phyloP scores from a whole-genome alignment of 768 basidiomycete species.

The Pleurotus salmoneostramineus region DNA sequence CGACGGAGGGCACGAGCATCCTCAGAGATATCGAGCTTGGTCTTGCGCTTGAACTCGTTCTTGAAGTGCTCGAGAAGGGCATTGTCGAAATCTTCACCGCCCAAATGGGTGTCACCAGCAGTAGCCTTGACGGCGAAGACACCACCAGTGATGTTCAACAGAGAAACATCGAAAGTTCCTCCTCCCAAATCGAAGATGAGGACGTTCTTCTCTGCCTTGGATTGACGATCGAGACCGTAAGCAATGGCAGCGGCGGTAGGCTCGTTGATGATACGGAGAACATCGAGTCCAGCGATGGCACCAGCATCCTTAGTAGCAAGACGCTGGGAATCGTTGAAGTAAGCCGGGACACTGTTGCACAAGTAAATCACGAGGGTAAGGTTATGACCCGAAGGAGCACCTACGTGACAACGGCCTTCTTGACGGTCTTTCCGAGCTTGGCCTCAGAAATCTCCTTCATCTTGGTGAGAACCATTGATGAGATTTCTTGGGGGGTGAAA shows the following conservation, averaged over 20 bases:
- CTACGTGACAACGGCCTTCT: conserved; percentile 93
- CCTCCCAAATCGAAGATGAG: conserved; percentile 98
- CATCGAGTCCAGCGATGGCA: conserved; percentile 88
- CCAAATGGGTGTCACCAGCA: conserved; percentile 96
- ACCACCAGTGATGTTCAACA: conserved; percentile 94
- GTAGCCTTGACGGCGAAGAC: conserved; percentile 99
- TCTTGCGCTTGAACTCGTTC: conserved; percentile 98
- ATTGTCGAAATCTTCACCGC: conserved; percentile 99
- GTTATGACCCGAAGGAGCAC: conserved; percentile 24
- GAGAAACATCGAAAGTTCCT: conserved; percentile 97
- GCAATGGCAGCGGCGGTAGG: conserved; percentile 98
- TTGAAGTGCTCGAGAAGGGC: conserved; percentile 98
- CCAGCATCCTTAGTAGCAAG: conserved; percentile 99
- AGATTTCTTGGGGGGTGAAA: conserved; percentile 97
- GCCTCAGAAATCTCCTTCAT: conserved; percentile 99
- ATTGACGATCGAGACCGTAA: conserved; percentile 97
- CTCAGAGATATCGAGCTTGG: conserved; percentile 94
- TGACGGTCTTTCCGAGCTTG: conserved; percentile 81
- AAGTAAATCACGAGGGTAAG: conserved; percentile 9
- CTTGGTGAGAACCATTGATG: conserved; percentile 95
- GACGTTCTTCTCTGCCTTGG: conserved; percentile 86
- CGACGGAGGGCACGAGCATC: conserved; percentile 97
- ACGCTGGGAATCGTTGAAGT: conserved; percentile 99
- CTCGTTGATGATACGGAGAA: conserved; percentile 98
- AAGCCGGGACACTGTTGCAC: conserved; percentile 74